A percentile compares a stretch with the other conserved stretches of the same genome.
Conservation (phyloP, 345 rosid species). For the Rhodamnia argentea region DNA sequence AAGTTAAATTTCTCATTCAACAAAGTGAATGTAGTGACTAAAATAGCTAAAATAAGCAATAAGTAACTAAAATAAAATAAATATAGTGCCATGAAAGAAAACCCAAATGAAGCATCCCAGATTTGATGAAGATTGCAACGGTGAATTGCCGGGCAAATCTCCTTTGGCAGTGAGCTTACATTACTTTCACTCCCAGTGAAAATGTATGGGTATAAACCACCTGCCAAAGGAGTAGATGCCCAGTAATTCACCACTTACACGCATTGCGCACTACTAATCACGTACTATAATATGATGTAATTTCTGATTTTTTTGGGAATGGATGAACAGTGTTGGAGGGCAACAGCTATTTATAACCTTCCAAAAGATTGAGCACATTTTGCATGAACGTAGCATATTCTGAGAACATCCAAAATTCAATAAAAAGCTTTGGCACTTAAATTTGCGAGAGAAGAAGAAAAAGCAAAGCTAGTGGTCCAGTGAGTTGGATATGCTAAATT, state of each 20-base stretch:
- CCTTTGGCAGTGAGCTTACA: slow-evolving; percentile 30
- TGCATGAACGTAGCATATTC: neutral
- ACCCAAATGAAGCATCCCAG: neutral
- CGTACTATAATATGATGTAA: neutral
- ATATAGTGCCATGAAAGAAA: neutral
- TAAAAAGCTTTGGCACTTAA: too few relatives aligned
- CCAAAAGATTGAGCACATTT: neutral
- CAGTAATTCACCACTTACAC: slow-evolving; percentile 8
- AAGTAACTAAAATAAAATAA: neutral
- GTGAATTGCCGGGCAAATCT: slow-evolving; percentile 39
- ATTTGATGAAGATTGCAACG: neutral
- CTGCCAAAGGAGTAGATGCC: slow-evolving; percentile 28
- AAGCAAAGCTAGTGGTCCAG: too few relatives aligned
- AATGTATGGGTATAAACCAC: neutral
- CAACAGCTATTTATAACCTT: neutral
- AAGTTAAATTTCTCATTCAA: neutral
- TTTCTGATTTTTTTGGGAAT: neutral
- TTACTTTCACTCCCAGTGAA: neutral
- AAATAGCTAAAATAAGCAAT: neutral
- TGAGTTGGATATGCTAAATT: too few relatives aligned
- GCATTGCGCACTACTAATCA: neutral
- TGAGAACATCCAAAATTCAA: neutral
- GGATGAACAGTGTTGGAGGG: neutral
- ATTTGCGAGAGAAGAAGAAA: too few relatives aligned
- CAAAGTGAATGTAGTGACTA: neutral